Conservation (phyloP, 495 filamentous ascomycete species). For the Penicillium canescens region DNA sequence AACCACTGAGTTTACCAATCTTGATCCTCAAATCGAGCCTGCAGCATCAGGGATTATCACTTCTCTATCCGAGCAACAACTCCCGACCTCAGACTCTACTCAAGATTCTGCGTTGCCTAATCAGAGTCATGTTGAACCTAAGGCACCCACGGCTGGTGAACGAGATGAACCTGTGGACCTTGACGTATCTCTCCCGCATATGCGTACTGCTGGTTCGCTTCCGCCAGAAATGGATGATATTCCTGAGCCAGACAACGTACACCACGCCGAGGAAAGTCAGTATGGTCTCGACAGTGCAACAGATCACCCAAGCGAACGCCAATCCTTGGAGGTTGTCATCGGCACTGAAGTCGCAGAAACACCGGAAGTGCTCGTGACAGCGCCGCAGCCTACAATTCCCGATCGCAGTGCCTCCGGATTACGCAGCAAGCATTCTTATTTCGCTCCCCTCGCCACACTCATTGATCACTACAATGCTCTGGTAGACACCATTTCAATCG, state of each 20-base stretch:
- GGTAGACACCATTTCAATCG: constrained; percentile 70
- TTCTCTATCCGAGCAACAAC: constrained; percentile 10
- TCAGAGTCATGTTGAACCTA: neutral
- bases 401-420: constrained; percentile 50
- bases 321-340: constrained; percentile 2
- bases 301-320: neutral
- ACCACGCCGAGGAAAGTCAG: too few relatives aligned
- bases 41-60: too few relatives aligned
- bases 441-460: constrained; percentile 65
- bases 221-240: neutral
- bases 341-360: neutral
- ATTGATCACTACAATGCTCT: constrained; percentile 51
- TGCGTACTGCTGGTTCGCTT: neutral
- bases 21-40: too few relatives aligned
- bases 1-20: neutral
- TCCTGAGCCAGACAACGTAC: constrained; percentile 1
- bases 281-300: too few relatives aligned
- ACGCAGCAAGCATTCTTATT: constrained; percentile 65
- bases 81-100: constrained; percentile 24
- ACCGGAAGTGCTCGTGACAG: constrained; percentile 9
- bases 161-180: constrained; percentile 4
- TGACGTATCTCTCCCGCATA: neutral
- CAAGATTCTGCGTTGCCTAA: constrained; percentile 12
- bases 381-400: constrained; percentile 12
- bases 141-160: constrained; percentile 12